Evolutionary conservation across 2,329 filamentous ascomycete genomes (phyloP).

Genomic region (Orbilia javanica): DNA sequence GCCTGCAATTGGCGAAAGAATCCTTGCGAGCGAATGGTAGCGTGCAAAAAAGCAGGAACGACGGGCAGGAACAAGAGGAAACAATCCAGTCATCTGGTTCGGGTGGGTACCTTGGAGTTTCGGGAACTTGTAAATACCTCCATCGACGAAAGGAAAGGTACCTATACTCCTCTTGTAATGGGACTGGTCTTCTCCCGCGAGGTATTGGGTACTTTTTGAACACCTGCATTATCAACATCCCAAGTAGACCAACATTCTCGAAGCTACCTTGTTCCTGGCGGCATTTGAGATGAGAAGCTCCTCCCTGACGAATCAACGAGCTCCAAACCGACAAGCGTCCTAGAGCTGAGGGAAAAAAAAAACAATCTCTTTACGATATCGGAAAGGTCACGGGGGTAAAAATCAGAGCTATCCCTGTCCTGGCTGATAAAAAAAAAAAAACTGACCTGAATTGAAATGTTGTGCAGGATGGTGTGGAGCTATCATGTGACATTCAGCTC

Average conservation of each 20-base stretch:
- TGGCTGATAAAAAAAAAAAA: too few species aligned
- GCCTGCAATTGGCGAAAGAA: slow-evolving; percentile 20
- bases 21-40: slow-evolving; percentile 16
- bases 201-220: slow-evolving; percentile 25
- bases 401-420: slow-evolving; percentile 24
- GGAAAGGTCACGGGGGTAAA: slow-evolving; percentile 35
- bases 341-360: slow-evolving; percentile 15
- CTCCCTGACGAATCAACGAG: slow-evolving; percentile 12
- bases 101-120: slow-evolving; percentile 17
- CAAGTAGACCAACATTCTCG: slow-evolving; percentile 13
- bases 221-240: background rate
- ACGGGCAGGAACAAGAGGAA: slow-evolving; percentile 3
- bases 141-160: slow-evolving; percentile 33
- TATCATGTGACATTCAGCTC: slow-evolving; percentile 38
- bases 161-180: background rate
- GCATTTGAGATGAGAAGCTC: slow-evolving; percentile 17
- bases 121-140: slow-evolving; percentile 29
- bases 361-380: background rate
- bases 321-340: slow-evolving; percentile 16
- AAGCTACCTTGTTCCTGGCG: slow-evolving; percentile 38
- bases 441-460: background rate
- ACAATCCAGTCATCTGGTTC: slow-evolving; percentile 42
- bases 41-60: slow-evolving; percentile 42
- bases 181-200: background rate
- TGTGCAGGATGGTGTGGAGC: slow-evolving; percentile 30